Evolutionary conservation across 768 basidiomycete genomes (phyloP), one percentile per base, ranked within the genome.

Genomic region (Mrakia blollopis): DNA sequence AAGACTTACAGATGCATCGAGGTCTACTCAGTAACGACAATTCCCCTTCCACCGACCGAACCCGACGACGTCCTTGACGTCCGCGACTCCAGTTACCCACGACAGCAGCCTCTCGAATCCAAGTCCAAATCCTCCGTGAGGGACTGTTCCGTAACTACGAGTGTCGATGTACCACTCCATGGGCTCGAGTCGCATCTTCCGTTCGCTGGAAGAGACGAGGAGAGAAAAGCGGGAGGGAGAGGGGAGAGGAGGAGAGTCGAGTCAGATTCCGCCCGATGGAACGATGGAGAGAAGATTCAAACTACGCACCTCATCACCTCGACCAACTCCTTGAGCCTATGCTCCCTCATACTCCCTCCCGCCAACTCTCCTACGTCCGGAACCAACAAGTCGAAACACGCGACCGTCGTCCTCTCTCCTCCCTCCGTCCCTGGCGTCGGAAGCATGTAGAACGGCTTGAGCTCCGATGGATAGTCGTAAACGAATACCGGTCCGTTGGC

Each of bases 391-490:
- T 99, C 97, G 81, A 99, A 97, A 84, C 96, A 98, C n/a, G 91
- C 93, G 4, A 93, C 93, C 0, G 92, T 91, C 78, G 81, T 79
- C 62, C 83, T 83, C 28, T 76, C 79, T 9, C 47, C 79, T 9
- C 47, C 60, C 6, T 76, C 73, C n/a, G 73, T 41, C 4, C 75
- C 72, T 7, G 76, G 39, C 37, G 82, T 79, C 6, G 82, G 83
- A 16, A 82, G 81, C 97, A 98, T 98, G 85, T 99, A 99, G 85
- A 98, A 98, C 11, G 97, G 94, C 83, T 99, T 99, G 79, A 93
- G 83, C 2, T 82, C 71, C 7, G 86, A 83, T 2, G 97, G 96
- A 82, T 98, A 99, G 82, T 96, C 90, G 21, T 90, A 92, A 73
- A 99, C 90, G 82, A 98, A 98, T 2, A 95, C 88, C 1, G 97